Conservation (phyloP, 768 basidiomycete genomes). For the Inosperma sp. region DNA sequence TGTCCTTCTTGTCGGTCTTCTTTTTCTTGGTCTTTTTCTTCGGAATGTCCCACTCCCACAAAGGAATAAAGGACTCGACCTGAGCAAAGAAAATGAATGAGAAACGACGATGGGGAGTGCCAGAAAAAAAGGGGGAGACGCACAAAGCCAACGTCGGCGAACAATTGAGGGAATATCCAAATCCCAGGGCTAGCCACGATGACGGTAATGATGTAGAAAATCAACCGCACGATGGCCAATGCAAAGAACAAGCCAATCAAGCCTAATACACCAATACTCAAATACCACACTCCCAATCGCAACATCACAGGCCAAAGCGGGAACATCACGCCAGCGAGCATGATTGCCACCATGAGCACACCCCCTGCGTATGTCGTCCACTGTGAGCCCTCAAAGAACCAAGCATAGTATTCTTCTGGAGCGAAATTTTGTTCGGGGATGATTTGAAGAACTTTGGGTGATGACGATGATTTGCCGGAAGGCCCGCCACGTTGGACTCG, state of each 20-base stretch:
- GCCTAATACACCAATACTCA: conserved; percentile 83
- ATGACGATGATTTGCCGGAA: conserved; percentile 58
- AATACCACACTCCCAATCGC: conserved; percentile 93
- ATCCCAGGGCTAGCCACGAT: conserved; percentile 85
- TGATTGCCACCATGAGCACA: conserved; percentile 83
- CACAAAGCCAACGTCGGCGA: conserved; percentile 98
- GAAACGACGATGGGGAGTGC: not conserved
- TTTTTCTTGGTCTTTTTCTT: conserved; percentile 71
- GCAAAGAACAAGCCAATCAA: conserved; percentile 88
- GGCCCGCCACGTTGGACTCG: conserved; percentile 78
- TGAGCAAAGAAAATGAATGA: conserved; percentile 28
- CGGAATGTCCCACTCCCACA: conserved; percentile 95
- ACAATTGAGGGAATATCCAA: conserved; percentile 98
- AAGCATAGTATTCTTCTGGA: conserved; percentile 85
- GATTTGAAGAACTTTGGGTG: conserved; percentile 77
- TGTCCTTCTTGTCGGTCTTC: conserved; percentile 48
- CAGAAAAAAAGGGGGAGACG: conserved; percentile 37
- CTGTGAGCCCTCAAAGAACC: conserved; percentile 95
- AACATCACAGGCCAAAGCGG: conserved; percentile 95
- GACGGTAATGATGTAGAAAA: conserved; percentile 92
- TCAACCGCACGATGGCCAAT: conserved; percentile 83
- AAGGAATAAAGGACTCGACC: conserved; percentile 96
- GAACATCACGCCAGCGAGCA: conserved; percentile 98
- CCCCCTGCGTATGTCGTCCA: conserved; percentile 91
- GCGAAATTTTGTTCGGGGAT: conserved; percentile 76